These are phyloP conservation scores for Salix dunnii DNA, from an alignment of 345 rosid species.

Conservation along the genomic window DNA sequence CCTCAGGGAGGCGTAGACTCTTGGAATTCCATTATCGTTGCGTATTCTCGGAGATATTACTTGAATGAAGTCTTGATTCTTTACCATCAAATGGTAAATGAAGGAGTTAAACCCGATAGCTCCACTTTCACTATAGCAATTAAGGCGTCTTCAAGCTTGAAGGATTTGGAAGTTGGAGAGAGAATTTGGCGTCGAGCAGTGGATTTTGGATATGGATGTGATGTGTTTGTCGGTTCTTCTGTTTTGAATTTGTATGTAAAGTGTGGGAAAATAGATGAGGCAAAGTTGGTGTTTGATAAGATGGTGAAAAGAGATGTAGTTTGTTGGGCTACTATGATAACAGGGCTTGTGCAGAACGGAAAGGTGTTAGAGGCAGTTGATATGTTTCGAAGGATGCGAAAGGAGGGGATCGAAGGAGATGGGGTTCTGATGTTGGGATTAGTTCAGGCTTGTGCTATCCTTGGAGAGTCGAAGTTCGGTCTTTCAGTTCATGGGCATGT, in stretches of 20 bases:
- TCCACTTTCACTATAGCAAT: constrained; percentile 62
- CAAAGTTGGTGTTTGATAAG: constrained; percentile 45
- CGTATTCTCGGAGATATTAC: constrained; percentile 42
- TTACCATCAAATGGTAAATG: constrained; percentile 49
- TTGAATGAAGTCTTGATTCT: constrained; percentile 46
- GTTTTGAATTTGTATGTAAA: constrained; percentile 64
- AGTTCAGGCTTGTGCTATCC: constrained; percentile 58
- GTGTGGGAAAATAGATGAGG: constrained; percentile 50
- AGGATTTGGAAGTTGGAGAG: constrained; percentile 46
- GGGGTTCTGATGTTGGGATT: constrained; percentile 51
- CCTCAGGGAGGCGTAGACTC: constrained; percentile 41
- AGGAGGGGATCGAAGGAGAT: constrained; percentile 59
- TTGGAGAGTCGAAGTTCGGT: constrained; percentile 48
- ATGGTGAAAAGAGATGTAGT: constrained; percentile 58
- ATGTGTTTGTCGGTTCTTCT: constrained; percentile 70
- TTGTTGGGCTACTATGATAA: constrained; percentile 71
- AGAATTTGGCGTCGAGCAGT: constrained; percentile 51
- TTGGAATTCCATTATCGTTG: constrained; percentile 59
- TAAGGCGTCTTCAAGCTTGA: constrained; percentile 57
- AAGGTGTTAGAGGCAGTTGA: constrained; percentile 47
- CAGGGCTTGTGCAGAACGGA: constrained; percentile 50
- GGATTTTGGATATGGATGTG: constrained; percentile 52
- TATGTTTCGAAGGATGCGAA: constrained; percentile 51
- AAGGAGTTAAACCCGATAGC: constrained; percentile 61
- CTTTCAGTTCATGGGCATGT: constrained; percentile 57